Evolutionary conservation across 1,139 yeast genomes (phyloP).

Genomic region (Kurtzmaniella quercitrusa): DNA sequence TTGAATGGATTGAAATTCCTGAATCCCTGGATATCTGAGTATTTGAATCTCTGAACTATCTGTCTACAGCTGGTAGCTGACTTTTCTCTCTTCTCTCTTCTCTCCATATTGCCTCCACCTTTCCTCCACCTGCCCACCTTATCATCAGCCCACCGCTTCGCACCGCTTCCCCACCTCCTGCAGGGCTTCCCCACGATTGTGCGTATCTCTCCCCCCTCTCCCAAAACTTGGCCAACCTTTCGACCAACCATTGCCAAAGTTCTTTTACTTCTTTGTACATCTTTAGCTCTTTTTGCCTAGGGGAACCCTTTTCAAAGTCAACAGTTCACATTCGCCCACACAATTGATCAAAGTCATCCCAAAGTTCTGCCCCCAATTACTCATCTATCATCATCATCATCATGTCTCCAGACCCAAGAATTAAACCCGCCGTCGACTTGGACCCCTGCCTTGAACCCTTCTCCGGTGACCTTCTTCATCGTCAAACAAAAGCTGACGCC

Average conservation of each 20-base stretch:
- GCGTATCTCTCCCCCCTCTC: not conserved
- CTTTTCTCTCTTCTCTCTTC: not conserved
- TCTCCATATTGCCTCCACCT: not conserved
- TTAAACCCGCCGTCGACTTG: conserved; percentile 57
- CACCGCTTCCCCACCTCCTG: conserved; percentile 1
- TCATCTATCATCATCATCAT: too few relatives aligned
- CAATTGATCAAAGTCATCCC: too few relatives aligned
- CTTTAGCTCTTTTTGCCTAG: not conserved
- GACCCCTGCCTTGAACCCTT: conserved; percentile 91
- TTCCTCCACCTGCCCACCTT: too few relatives aligned
- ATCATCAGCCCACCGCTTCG: not conserved
- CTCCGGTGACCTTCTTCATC: conserved; percentile 44
- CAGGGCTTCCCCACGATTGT: not conserved
- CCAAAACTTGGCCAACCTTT: too few relatives aligned
- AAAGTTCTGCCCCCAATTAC: too few relatives aligned
- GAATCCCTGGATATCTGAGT: too few relatives aligned
- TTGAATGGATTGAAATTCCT: too few relatives aligned
- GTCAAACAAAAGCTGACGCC: conserved; percentile 49
- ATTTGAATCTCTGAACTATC: too few relatives aligned
- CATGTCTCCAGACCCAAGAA: conserved; percentile 9
- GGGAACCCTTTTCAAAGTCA: too few relatives aligned
- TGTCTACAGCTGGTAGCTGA: too few relatives aligned
- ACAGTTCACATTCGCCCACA: too few relatives aligned
- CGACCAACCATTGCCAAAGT: too few relatives aligned
- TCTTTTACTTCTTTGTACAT: not conserved